Evolutionary conservation across 2,329 filamentous ascomycete genomes (phyloP).

Genomic region (Metarhizium sp.): DNA sequence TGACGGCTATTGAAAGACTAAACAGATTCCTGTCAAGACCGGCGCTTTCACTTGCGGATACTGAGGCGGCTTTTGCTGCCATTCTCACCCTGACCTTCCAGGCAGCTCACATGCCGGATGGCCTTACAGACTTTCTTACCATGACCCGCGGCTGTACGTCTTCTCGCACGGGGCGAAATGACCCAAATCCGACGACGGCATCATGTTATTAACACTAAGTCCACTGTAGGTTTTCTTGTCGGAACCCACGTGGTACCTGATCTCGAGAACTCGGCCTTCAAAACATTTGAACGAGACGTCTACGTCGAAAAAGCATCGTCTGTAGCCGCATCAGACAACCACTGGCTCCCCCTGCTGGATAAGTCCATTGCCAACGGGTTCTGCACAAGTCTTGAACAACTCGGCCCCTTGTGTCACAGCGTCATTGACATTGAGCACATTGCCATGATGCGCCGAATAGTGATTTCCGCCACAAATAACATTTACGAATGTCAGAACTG

Average conservation of each 20-base stretch:
- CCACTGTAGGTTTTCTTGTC: conserved; percentile 16
- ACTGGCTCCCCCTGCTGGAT: conserved; percentile 9
- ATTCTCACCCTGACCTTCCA: conserved; percentile 28
- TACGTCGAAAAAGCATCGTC: conserved; percentile 19
- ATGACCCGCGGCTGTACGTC: conserved; percentile 28
- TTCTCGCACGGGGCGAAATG: neutral
- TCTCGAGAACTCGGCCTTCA: conserved; percentile 15
- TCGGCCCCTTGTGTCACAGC: conserved; percentile 21
- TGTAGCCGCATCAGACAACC: conserved; percentile 9
- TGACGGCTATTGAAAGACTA: conserved; percentile 25
- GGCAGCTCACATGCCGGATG: conserved; percentile 28
- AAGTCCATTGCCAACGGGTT: conserved; percentile 16
- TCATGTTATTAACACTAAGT: neutral
- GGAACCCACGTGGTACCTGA: conserved; percentile 11
- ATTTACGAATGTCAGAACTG: conserved; percentile 2
- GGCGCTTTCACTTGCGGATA: conserved; percentile 18
- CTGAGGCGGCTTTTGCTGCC: conserved; percentile 27
- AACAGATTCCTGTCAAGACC: conserved; percentile 23
- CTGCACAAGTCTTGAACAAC: conserved; percentile 15
- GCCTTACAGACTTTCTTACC: conserved; percentile 28
- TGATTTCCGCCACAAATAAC: conserved; percentile 8
- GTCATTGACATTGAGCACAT: conserved; percentile 20
- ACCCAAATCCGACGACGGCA: too few relatives aligned
- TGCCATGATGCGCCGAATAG: conserved; percentile 16
- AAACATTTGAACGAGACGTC: conserved; percentile 14